A percentile compares a stretch with the other conserved stretches of the same genome.
phyloP scores from a whole-genome alignment of 164 flowering plant genomes.

The Annona cherimola region DNA sequence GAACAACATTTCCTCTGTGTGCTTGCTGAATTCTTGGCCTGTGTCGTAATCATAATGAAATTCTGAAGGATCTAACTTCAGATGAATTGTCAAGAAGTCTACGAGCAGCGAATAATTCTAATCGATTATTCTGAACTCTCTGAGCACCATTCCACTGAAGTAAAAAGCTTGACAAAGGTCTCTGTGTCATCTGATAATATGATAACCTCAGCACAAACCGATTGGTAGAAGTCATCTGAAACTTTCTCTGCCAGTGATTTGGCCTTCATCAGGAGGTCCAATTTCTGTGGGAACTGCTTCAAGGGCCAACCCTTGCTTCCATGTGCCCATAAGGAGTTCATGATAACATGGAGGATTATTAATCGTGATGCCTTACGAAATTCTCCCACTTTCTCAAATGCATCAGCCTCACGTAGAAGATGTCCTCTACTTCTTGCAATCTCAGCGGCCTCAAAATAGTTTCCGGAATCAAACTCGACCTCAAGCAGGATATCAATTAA shows the following conservation, averaged over 20 bases:
- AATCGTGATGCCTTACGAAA: conserved; percentile 35
- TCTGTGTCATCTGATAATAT: conserved; percentile 27
- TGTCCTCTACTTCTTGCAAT: conserved; percentile 45
- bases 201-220: conserved; percentile 28
- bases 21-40: conserved; percentile 15
- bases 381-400: conserved; percentile 46
- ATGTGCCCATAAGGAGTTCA: conserved; percentile 41
- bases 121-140: conserved; percentile 23
- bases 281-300: conserved; percentile 35
- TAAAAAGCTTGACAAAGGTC: conserved; percentile 19
- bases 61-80: conserved; percentile 19
- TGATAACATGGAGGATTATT: conserved; percentile 34
- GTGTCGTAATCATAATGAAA: conserved; percentile 36
- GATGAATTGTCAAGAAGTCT: conserved; percentile 50
- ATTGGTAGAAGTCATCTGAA: conserved; percentile 21
- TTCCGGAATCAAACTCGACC: conserved; percentile 45
- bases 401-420: conserved; percentile 41
- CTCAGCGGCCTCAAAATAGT: conserved; percentile 47
- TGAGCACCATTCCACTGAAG: conserved; percentile 23
- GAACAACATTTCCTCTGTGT: conserved; percentile 18
- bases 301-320: conserved; percentile 59
- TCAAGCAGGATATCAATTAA: conserved; percentile 45
- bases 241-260: conserved; percentile 27
- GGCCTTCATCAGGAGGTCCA: conserved; percentile 39
- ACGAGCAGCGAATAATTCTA: conserved; percentile 35